phyloP scores from a whole-genome alignment of 75 land plant species.

The Picea glauca region DNA sequence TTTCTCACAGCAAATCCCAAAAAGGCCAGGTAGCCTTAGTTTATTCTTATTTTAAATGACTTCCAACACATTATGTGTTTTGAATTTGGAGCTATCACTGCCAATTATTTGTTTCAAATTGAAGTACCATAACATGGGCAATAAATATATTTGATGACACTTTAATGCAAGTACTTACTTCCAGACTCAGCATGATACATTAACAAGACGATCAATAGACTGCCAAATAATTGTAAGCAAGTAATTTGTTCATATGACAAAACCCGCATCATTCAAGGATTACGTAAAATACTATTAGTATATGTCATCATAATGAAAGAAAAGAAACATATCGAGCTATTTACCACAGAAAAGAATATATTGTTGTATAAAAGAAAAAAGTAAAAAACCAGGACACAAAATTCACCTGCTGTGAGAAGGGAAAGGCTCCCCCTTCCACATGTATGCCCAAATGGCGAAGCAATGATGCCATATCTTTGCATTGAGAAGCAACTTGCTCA shows the following conservation, averaged over 20 bases:
- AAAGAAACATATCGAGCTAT: not conserved
- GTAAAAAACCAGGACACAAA: not conserved
- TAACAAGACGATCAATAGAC: not conserved
- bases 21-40: not conserved
- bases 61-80: not conserved
- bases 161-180: not conserved
- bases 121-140: not conserved
- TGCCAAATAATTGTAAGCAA: not conserved
- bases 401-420: slow-evolving; percentile 54
- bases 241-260: not conserved
- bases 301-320: not conserved
- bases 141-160: not conserved
- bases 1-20: not conserved
- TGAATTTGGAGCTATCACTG: not conserved
- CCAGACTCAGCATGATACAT: not conserved
- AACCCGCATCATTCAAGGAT: not conserved
- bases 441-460: slow-evolving; percentile 65
- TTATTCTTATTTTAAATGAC: not conserved
- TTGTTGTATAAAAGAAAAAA: not conserved
- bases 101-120: not conserved
- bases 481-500: slow-evolving; percentile 42
- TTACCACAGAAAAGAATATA: not conserved
- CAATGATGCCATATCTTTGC: slow-evolving; percentile 73
- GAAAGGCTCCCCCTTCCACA: slow-evolving; percentile 63
- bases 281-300: not conserved